These are phyloP conservation scores for Fusarium begoniae DNA, from an alignment of 2,329 filamentous ascomycete genomes.

Conservation along the genomic window DNA sequence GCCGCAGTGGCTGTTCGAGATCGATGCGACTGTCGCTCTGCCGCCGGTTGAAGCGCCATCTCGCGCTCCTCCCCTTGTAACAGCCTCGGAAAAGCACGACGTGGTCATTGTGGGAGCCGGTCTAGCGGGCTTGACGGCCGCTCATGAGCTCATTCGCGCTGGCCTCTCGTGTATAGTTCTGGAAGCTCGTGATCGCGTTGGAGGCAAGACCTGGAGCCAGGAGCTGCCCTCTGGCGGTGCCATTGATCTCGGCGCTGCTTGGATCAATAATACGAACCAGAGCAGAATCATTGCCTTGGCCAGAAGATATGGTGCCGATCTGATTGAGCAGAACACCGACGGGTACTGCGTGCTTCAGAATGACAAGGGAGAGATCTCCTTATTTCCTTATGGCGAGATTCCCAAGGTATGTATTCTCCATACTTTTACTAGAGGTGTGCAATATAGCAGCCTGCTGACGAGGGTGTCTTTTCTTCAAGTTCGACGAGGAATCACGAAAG, in stretches of 20 bases:
- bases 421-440: not conserved
- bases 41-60: not conserved
- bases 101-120: not conserved
- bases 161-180: not conserved
- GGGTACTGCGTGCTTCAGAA: not conserved
- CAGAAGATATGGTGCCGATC: not conserved
- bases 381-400: not conserved
- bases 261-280: not conserved
- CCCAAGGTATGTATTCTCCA: not conserved
- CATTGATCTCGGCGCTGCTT: not conserved
- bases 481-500: not conserved
- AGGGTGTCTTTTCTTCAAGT: not conserved
- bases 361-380: not conserved
- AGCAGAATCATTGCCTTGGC: not conserved
- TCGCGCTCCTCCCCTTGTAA: not conserved
- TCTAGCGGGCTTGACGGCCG: not conserved
- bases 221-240: not conserved
- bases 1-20: not conserved
- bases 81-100: not conserved
- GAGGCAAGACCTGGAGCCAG: not conserved
- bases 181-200: not conserved
- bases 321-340: not conserved
- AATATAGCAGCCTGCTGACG: not conserved
- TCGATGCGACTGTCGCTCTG: not conserved
- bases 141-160: not conserved